Evolutionary conservation across 352 stramenopile genomes (phyloP), one percentile per base, ranked within the genome.

Genomic region (Phytophthora pluvialis): DNA sequence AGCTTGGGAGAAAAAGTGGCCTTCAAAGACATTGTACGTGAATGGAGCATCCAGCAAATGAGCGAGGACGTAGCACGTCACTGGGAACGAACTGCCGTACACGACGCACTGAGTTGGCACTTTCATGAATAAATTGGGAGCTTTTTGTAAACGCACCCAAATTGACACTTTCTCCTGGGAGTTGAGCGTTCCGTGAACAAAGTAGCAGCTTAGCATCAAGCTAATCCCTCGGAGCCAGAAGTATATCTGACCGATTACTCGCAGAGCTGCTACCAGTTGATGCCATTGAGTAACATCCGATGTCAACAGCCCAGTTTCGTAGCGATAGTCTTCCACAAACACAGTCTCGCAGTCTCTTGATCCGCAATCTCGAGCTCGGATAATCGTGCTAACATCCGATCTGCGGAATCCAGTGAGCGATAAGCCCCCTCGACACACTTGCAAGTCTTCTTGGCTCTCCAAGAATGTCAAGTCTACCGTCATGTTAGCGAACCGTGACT

Each of bases 31-130:
- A n/a, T 72, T 48, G 56, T 86, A 85, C 0, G 72, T 70, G 4
- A 78, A 60, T 3, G 72, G 53, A 5, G 74, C 70, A 46, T 90
- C 81, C 18, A 85, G 64, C 8, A 73, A 16, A 33, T 90, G 78
- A 1, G 78, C 78, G 0, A 80, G 6, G 2, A 73, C 52, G 60
- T 86, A 90, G 52, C 70, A 77, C 0, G 48, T 6, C 1, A 86
- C 63, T 1, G 81, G 81, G 12, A 88, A 67, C 0, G 59, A 49
- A 32, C 72, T 81, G 6, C 78, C 78, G 38, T 81, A 86, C 15
- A 87, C 64, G 5, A 89, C 61, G 28, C 73, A 80, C 46, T 89
- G 78, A 13, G 62, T 81, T 3, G 80, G 78, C n/a, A 80, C 47
- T 35, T 51, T 77, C 10, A 77, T 60, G 25, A 89, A 77, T 5